These are phyloP conservation scores for Blumeria hordei DNA, from an alignment of 2,329 filamentous ascomycete species.

Conservation along the genomic window DNA sequence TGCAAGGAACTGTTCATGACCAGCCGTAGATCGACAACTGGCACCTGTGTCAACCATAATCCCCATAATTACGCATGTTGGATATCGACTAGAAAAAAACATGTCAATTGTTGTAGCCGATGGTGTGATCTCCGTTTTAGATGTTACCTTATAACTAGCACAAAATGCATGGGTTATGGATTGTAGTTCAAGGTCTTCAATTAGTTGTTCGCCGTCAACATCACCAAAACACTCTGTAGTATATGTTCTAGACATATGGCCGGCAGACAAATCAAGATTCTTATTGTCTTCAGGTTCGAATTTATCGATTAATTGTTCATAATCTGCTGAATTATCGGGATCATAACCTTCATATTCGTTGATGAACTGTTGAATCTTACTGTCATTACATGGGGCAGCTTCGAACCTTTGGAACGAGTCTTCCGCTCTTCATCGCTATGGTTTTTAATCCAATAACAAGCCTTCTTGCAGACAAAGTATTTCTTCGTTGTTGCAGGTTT, in stretches of 20 bases:
- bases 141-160: neutral
- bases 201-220: neutral
- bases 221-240: neutral
- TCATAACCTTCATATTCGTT: neutral
- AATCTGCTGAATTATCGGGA: neutral
- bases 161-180: neutral
- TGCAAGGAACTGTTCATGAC: neutral
- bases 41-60: neutral
- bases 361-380: neutral
- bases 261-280: neutral
- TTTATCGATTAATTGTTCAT: neutral
- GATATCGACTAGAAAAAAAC: neutral
- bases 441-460: neutral
- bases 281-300: neutral
- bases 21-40: neutral
- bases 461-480: conserved; percentile 1
- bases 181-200: neutral
- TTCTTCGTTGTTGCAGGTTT: neutral
- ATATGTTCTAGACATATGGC: neutral
- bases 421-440: neutral
- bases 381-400: neutral
- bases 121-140: too few relatives aligned
- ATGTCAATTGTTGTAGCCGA: too few relatives aligned
- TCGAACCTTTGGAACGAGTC: neutral
- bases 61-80: neutral